Evolutionary conservation across 2,329 filamentous ascomycete species (phyloP).

Genomic region (Pseudogymnoascus pannorum): DNA sequence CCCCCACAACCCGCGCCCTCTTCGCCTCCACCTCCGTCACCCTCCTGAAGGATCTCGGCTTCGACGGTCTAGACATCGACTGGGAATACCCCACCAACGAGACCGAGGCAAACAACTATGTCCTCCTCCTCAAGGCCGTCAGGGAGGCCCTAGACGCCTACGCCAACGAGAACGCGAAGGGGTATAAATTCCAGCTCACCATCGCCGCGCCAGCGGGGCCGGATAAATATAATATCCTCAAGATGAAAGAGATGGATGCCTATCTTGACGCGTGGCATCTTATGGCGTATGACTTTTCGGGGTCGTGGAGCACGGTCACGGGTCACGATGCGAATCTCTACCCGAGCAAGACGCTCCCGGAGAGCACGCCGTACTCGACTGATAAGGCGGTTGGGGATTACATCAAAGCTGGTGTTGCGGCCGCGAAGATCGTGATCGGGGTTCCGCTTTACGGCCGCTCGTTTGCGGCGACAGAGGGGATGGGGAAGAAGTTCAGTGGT

Average conservation of each 20-base stretch:
- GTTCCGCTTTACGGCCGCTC: conserved; percentile 74
- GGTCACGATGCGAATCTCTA: conserved; percentile 64
- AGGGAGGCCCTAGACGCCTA: conserved; percentile 40
- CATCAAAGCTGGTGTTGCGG: conserved; percentile 49
- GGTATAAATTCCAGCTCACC: conserved; percentile 45
- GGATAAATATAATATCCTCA: conserved; percentile 38
- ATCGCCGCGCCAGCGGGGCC: conserved; percentile 44
- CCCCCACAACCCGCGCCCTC: conserved; percentile 35
- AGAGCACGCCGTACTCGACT: conserved; percentile 62
- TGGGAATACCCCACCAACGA: conserved; percentile 19
- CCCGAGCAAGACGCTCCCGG: conserved; percentile 46
- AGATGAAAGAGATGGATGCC: conserved; percentile 38
- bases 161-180: conserved; percentile 32
- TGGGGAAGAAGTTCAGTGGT: conserved; percentile 55
- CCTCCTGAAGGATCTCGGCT: conserved; percentile 17
- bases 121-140: conserved; percentile 31
- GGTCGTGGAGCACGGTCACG: conserved; percentile 30
- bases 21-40: conserved; percentile 18
- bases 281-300: conserved; percentile 60
- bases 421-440: conserved; percentile 63
- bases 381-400: conserved; percentile 59
- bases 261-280: conserved; percentile 49
- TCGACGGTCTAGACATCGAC: conserved; percentile 23
- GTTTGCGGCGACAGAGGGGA: conserved; percentile 57
- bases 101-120: conserved; percentile 20